A percentile compares a stretch with the other conserved stretches of the same genome.
Conservation (phyloP, 208 protist species). For the Naegleria gruberi region DNA sequence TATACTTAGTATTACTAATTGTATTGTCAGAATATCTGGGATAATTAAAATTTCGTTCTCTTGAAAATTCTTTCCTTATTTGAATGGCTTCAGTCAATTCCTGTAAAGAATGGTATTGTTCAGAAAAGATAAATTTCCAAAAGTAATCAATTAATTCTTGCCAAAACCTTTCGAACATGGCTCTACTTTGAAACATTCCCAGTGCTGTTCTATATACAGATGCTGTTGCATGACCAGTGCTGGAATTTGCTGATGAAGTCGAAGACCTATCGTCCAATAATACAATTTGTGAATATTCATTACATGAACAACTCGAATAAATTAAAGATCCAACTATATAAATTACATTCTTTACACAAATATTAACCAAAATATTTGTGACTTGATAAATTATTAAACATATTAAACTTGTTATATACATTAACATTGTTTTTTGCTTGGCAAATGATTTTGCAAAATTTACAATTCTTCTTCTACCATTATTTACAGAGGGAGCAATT, state of each 20-base stretch:
- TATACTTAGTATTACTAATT: not conserved
- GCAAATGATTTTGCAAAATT: not conserved
- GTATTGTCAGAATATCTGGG: conserved; percentile 2
- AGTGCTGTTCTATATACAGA: not conserved
- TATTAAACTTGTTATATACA: not conserved
- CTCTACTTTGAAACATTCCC: not conserved
- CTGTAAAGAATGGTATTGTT: not conserved
- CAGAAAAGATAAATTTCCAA: not conserved
- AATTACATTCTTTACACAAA: not conserved
- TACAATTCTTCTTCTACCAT: not conserved
- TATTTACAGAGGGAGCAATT: not conserved
- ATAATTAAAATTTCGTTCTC: not conserved
- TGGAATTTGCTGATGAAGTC: not conserved
- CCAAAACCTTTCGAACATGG: not conserved
- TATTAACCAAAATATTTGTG: not conserved
- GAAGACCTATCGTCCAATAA: not conserved
- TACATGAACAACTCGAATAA: not conserved
- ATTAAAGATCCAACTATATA: not conserved
- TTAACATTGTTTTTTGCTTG: not conserved
- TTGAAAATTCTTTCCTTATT: not conserved
- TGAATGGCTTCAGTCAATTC: not conserved
- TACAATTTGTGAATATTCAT: not conserved
- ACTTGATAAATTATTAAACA: not conserved
- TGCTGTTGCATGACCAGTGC: not conserved
- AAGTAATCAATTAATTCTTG: not conserved